phyloP scores from a whole-genome alignment of 1,284 basidiomycete genomes.

The Thelephora terrestris region DNA sequence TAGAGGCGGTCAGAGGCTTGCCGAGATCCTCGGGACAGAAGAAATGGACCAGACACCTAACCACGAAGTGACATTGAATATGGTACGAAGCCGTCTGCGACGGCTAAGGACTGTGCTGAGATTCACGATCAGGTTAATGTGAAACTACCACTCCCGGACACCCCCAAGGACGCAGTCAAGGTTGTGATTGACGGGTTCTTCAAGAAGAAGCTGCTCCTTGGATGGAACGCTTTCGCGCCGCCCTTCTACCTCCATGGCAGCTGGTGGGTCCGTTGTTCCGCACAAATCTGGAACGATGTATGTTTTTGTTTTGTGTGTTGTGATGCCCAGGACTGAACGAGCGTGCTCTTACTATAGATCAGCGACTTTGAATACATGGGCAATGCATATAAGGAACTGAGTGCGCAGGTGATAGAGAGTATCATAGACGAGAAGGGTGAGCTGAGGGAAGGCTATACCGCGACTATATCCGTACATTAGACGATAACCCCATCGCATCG shows the following conservation, averaged over 20 bases:
- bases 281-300: conserved; percentile 70
- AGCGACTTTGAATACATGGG: conserved; percentile 45
- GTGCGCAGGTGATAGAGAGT: conserved; percentile 9
- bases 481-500: too few relatives aligned
- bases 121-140: conserved; percentile 37
- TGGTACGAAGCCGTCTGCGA: conserved; percentile 40
- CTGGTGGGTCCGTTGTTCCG: conserved; percentile 67
- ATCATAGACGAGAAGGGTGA: conserved; percentile 3
- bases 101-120: not conserved
- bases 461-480: too few relatives aligned
- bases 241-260: conserved; percentile 46
- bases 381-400: conserved; percentile 26
- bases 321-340: not conserved
- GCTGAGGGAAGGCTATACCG: not conserved
- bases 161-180: conserved; percentile 7
- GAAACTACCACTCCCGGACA: conserved; percentile 38
- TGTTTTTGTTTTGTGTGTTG: conserved; percentile 13
- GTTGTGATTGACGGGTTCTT: conserved; percentile 26
- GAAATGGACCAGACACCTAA: conserved; percentile 48
- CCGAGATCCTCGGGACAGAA: conserved; percentile 53
- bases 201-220: conserved; percentile 27
- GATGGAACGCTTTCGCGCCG: conserved; percentile 34
- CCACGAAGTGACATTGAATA: conserved; percentile 60
- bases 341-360: conserved; percentile 27
- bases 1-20: conserved; percentile 58